Percentiles rank a stretch among this genome's conserved stretches.
These are phyloP conservation scores for Agapanthus africanus DNA, from an alignment of 106 monocot genomes.

Conservation along the genomic window DNA sequence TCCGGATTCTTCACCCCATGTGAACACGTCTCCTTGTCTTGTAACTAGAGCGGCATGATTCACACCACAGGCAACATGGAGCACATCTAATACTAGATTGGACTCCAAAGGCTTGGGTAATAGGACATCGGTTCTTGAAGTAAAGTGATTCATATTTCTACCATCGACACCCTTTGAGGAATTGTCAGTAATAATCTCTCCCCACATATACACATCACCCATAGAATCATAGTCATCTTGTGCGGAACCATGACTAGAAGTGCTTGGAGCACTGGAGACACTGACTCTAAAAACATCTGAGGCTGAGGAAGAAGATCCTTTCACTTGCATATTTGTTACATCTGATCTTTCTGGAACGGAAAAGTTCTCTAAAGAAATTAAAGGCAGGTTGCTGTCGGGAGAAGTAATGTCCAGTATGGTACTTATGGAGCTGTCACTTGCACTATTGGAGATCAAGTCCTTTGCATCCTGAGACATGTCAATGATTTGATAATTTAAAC, in stretches of 20 bases:
- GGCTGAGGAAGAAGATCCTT: constrained; percentile 50
- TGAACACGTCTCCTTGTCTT: constrained; percentile 73
- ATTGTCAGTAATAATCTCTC: constrained; percentile 52
- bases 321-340: constrained; percentile 68
- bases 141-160: constrained; percentile 24
- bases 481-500: not conserved
- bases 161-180: constrained; percentile 23
- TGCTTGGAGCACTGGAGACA: constrained; percentile 70
- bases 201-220: constrained; percentile 78
- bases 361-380: constrained; percentile 30
- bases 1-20: constrained; percentile 97
- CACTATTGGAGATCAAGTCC: constrained; percentile 53
- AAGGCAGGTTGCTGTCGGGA: constrained; percentile 33
- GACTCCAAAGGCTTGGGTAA: constrained; percentile 82
- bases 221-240: constrained; percentile 59
- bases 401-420: constrained; percentile 37
- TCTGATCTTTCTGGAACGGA: constrained; percentile 40
- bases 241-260: constrained; percentile 74
- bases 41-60: constrained; percentile 88
- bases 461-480: constrained; percentile 42
- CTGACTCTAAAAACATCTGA: constrained; percentile 69
- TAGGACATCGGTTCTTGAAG: constrained; percentile 54
- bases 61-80: constrained; percentile 74
- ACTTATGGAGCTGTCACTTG: constrained; percentile 39
- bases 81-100: constrained; percentile 75